Percentiles rank a stretch among this genome's conserved stretches.
These are phyloP conservation scores for Hypomyces rosellus DNA, from an alignment of 2,329 filamentous ascomycete species.

Conservation along the genomic window DNA sequence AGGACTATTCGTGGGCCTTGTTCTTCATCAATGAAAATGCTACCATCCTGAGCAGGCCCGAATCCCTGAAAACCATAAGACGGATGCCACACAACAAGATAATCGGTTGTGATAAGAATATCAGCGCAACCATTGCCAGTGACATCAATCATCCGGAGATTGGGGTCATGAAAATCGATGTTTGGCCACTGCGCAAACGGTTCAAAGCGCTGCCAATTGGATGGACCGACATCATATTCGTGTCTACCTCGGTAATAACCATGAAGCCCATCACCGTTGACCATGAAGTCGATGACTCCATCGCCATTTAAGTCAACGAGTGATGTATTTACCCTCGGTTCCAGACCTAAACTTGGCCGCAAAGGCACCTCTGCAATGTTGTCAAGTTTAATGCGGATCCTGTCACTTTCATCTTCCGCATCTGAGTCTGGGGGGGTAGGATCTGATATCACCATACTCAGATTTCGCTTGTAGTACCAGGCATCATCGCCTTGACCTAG, in stretches of 20 bases:
- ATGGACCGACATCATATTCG: too few relatives aligned
- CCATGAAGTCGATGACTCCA: neutral
- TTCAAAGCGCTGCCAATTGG: neutral
- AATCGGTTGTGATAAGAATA: constrained; percentile 12
- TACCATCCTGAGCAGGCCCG: neutral
- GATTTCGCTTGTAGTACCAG: neutral
- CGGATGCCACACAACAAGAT: neutral
- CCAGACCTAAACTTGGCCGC: neutral
- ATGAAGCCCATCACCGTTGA: too few relatives aligned
- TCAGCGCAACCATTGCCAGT: constrained; percentile 17
- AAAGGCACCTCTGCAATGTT: too few relatives aligned
- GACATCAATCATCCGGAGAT: constrained; percentile 10
- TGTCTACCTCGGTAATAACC: too few relatives aligned
- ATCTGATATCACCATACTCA: neutral
- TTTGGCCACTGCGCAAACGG: neutral
- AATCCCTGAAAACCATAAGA: constrained; percentile 1
- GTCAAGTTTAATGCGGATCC: too few relatives aligned
- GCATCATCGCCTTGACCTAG: neutral
- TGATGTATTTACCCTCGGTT: neutral
- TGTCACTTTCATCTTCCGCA: neutral
- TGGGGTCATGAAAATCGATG: neutral
- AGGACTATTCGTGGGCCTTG: constrained; percentile 5
- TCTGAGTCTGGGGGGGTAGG: neutral
- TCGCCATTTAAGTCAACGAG: neutral
- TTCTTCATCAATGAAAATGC: neutral